phyloP scores from a whole-genome alignment of 2,329 filamentous ascomycete species.

The Xylaria sp. region DNA sequence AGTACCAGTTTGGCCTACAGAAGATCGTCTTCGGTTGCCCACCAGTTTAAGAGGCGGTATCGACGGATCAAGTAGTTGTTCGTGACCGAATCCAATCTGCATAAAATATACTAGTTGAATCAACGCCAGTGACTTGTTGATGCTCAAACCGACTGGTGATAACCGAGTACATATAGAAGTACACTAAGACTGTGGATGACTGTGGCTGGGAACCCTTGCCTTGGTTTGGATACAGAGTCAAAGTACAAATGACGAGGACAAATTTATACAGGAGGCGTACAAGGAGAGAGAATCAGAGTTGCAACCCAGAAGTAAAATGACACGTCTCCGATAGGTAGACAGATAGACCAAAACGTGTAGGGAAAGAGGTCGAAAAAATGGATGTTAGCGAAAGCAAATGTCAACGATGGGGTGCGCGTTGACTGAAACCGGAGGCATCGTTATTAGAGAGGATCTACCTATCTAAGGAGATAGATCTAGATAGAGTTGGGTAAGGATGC shows the following conservation, averaged over 20 bases:
- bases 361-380: constrained; percentile 13
- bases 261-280: not conserved
- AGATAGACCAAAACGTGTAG: constrained; percentile 24
- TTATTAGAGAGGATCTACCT: not conserved
- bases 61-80: no score
- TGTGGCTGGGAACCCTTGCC: not conserved
- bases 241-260: not conserved
- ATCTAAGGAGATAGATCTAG: not conserved
- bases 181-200: not conserved
- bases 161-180: not conserved
- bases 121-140: not conserved
- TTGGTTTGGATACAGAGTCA: not conserved
- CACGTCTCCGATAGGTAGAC: constrained; percentile 16
- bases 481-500: not conserved
- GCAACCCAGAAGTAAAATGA: not conserved
- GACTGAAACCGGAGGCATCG: constrained; percentile 19
- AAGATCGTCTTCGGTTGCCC: not conserved
- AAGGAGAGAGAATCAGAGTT: not conserved
- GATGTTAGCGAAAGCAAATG: not conserved
- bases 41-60: no score
- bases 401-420: constrained; percentile 4
- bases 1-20: not conserved
- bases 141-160: not conserved
- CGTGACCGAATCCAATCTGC: no score
- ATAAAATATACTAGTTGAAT: not conserved